These are phyloP conservation scores for Fusarium hostae DNA, from an alignment of 2,329 filamentous ascomycete species.

Conservation along the genomic window DNA sequence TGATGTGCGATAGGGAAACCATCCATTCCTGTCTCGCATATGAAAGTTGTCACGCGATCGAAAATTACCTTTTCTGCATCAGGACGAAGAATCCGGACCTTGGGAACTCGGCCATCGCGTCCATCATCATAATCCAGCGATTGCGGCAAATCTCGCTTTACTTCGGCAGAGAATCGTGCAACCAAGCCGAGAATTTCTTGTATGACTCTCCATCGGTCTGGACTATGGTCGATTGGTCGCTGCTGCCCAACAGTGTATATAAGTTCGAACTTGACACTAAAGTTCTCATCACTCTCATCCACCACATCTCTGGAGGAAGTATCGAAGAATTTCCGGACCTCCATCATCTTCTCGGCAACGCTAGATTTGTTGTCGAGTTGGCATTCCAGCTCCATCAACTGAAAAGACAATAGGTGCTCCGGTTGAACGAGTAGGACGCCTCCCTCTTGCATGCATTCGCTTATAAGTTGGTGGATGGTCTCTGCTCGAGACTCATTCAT, in stretches of 20 bases:
- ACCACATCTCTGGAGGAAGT: constrained; percentile 64
- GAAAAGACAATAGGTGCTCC: constrained; percentile 72
- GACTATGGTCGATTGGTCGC: constrained; percentile 60
- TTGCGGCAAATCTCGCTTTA: constrained; percentile 47
- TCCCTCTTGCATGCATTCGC: constrained; percentile 58
- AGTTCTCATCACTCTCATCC: constrained; percentile 74
- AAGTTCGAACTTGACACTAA: constrained; percentile 69
- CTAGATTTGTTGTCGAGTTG: constrained; percentile 45
- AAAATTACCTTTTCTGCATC: constrained; percentile 49
- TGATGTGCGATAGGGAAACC: constrained; percentile 57
- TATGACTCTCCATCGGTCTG: constrained; percentile 66
- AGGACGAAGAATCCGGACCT: constrained; percentile 58
- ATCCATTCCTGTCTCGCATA: constrained; percentile 56
- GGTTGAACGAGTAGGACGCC: constrained; percentile 71
- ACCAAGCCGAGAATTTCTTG: constrained; percentile 64
- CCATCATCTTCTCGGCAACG: constrained; percentile 51
- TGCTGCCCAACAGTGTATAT: constrained; percentile 71
- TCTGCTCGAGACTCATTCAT: constrained; percentile 42
- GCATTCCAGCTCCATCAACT: constrained; percentile 68
- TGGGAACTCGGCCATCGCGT: constrained; percentile 56
- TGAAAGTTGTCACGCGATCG: constrained; percentile 47
- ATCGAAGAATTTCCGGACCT: constrained; percentile 59
- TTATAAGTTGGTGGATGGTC: constrained; percentile 52
- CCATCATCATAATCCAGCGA: constrained; percentile 56
- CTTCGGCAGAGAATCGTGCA: constrained; percentile 40